phyloP scores from a whole-genome alignment of 768 basidiomycete genomes.

The Kwoniella botswanensis region DNA sequence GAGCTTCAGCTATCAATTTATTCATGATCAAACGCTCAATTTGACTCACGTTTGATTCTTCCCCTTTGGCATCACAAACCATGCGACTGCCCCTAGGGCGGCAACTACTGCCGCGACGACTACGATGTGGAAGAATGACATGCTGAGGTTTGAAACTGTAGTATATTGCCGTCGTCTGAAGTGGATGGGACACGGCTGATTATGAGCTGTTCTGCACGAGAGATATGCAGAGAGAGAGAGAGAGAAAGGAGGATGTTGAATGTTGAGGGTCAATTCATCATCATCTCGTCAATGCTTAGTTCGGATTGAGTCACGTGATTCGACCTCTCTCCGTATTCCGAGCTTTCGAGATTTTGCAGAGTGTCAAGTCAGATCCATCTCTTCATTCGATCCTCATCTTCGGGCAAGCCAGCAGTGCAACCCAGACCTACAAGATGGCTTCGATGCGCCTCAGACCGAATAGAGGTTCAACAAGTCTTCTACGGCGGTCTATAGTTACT shows the following conservation, averaged over 20 bases:
- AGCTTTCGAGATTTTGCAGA: conserved; percentile 10
- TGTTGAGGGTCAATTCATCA: background rate
- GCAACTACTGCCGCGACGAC: conserved; percentile 70
- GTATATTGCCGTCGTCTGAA: too few species aligned
- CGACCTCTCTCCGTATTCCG: background rate
- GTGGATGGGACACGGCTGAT: background rate
- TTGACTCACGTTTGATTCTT: conserved; percentile 81
- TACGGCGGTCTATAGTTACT: background rate
- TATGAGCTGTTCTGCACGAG: background rate
- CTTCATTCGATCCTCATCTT: background rate
- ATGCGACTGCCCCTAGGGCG: conserved; percentile 69
- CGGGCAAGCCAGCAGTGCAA: too few species aligned
- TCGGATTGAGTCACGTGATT: conserved; percentile 1
- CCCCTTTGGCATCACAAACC: conserved; percentile 79
- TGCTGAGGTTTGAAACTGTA: too few species aligned
- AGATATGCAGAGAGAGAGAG: background rate
- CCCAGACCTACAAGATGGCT: background rate
- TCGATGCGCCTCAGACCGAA: background rate
- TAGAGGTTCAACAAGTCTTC: background rate
- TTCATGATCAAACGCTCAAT: background rate
- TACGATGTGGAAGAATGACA: conserved; percentile 68
- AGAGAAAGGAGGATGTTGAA: background rate
- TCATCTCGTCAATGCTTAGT: background rate
- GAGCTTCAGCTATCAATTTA: background rate
- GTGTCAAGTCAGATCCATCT: background rate